These are phyloP conservation scores for Wolfiporia cocos DNA, from an alignment of 1,284 basidiomycete genomes.

Conservation along the genomic window DNA sequence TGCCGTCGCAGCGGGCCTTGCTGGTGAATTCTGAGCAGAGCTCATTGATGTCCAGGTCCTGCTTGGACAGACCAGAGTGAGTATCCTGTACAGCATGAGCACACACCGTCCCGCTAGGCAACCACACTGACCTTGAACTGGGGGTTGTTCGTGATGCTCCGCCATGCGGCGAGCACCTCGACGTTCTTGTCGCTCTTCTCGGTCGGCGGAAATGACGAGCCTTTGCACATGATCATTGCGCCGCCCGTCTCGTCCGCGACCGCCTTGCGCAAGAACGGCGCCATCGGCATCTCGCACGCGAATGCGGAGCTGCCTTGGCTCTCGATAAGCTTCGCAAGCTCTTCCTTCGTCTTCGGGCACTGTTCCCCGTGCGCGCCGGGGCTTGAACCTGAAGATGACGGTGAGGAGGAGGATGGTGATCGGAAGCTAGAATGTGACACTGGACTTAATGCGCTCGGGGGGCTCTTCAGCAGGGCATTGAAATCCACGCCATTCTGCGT, in stretches of 20 bases:
- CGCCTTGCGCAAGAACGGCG: conserved; percentile 21
- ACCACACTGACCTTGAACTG: conserved; percentile 45
- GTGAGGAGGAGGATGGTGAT: conserved; percentile 24
- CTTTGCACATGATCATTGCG: conserved; percentile 54
- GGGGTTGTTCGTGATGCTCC: conserved; percentile 64
- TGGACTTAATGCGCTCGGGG: conserved; percentile 47
- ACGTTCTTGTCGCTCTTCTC: conserved; percentile 64
- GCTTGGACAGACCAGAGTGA: conserved; percentile 7
- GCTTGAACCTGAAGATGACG: conserved; percentile 24
- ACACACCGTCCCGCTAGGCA: neutral
- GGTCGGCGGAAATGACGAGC: conserved; percentile 59
- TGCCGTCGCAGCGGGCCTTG: conserved; percentile 77
- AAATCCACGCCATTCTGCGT: conserved; percentile 36
- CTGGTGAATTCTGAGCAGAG: conserved; percentile 70
- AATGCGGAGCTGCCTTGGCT: conserved; percentile 46
- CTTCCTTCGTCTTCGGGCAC: conserved; percentile 56
- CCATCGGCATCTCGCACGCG: conserved; percentile 23
- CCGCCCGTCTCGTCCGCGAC: conserved; percentile 25
- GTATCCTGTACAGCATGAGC: neutral
- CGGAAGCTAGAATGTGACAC: conserved; percentile 35
- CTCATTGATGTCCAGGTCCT: conserved; percentile 73
- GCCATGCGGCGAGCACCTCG: conserved; percentile 72
- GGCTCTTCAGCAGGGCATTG: conserved; percentile 34
- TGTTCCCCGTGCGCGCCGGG: conserved; percentile 16
- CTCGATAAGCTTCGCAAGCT: conserved; percentile 43